Evolutionary conservation across 768 basidiomycete genomes (phyloP), one percentile per base, ranked within the genome.

Genomic region (Tulasnella sp.): DNA sequence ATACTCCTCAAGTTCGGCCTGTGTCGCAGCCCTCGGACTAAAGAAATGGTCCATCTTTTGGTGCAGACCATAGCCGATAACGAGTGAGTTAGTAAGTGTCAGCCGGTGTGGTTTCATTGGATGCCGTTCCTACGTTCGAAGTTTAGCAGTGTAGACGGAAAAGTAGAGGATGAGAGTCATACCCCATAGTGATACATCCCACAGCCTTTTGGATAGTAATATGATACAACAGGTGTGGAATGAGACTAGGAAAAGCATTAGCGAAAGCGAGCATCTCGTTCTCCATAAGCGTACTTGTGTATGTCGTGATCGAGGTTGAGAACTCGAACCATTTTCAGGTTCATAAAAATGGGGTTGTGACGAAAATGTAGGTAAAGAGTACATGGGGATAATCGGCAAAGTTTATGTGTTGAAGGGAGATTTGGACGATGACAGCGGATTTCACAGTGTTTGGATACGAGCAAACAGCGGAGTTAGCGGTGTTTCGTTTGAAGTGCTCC

Each of bases 61-160:
- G 83, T 98, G 94, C 17, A 99, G 83, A 17, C 94, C 96, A 78
- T 98, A 99, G 0, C 95, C 96, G 80, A 96, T 87, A 14, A 98
- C 95, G 63, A 99, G 86, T 1, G 95, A 89, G 76, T 98, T 99
- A 19, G 97, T 98, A 69, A 99, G 80, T 2, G 96, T 95, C n/a
- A 99, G 81, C 32, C 96, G 86, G 77, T 97, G 94, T 4, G 96
- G 96, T 80, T 98, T 97, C 96, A 99, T 99, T 2, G 96, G 96
- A 81, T 99, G 96, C 64, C 90, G 87, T 86, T 97, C 94, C 96
- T 98, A 76, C 52, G 37, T 73, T 59, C 67, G 32, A 44, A 35
- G 47, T 70, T 75, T 59, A 64, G 62, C 47, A 63, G 69, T 59
- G 59, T 35, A 32, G 8, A 52, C 26, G 40, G 71, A 44, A 39